These are phyloP conservation scores for Secale cereale DNA, from an alignment of 176 grass and related monocot genomes.

Conservation along the genomic window DNA sequence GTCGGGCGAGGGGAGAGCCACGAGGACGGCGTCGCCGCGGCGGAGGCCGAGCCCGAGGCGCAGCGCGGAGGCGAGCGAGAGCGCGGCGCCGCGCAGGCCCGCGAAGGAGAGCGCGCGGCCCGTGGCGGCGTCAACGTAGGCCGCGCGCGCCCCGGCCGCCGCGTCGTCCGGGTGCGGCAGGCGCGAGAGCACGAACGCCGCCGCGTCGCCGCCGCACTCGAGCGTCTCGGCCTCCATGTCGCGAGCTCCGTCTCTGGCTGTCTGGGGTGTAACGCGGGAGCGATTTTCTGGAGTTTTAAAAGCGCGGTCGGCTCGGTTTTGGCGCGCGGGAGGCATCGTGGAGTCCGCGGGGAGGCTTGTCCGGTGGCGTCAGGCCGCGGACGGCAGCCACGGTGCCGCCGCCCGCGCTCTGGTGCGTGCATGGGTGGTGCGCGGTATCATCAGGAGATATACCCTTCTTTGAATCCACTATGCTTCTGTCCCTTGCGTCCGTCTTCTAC, in stretches of 20 bases:
- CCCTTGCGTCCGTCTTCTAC: not conserved
- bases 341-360: not conserved
- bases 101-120: constrained; percentile 35
- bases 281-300: not conserved
- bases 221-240: constrained; percentile 5
- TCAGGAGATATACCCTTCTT: not conserved
- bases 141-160: not conserved
- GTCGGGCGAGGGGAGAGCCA: constrained; percentile 31
- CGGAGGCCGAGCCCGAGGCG: constrained; percentile 45
- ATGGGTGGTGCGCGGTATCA: not conserved
- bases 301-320: not conserved
- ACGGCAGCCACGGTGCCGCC: not conserved
- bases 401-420: not conserved
- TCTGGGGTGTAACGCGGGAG: not conserved
- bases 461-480: not conserved
- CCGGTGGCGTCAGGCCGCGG: not conserved
- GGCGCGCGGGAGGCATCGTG: not conserved
- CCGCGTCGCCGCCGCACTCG: constrained; percentile 4
- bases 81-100: constrained; percentile 25
- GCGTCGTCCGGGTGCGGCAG: not conserved
- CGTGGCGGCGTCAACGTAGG: constrained; percentile 32
- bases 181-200: constrained; percentile 37
- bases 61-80: constrained; percentile 54
- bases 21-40: constrained; percentile 41
- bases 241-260: accelerated